Evolutionary conservation across 805 yeast genomes (phyloP), one percentile per base, ranked within the genome.

Genomic region (Monosporozyma solicola): DNA sequence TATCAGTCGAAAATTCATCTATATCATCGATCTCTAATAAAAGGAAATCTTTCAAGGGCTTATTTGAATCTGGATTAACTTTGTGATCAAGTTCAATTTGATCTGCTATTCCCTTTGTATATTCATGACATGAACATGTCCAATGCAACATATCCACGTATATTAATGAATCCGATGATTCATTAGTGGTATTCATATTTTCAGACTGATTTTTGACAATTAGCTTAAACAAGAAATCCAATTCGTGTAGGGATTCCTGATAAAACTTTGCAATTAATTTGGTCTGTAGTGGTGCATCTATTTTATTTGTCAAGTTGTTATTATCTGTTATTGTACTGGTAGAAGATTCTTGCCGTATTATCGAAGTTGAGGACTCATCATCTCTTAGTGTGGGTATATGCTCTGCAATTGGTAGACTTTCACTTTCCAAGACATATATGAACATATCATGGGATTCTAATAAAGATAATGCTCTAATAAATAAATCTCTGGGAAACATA

Each of bases 91-190:
- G 11, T 13, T 48, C 46, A 4, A 56, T 45, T 50, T 56, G 57
- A 5, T 54, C 53, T 27, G 53, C 55, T 31, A 63, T 63, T 22
- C 54, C 56, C 22, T 59, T 55, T 16, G 59, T 54, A 54, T 53
- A 68, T 47, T 68, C 72, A 10, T 57, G 57, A 48, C 73, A 69
- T 1, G 72, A 64, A 52, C 73, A 69, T 24, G 59, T 59, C 70
- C 72, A 67, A 37, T 60, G 56, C 6, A 55, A 53, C 9, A 68
- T 47, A 53, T 68, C 71, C 3, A 66, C 68, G 47, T 58, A 63
- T 2, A 64, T 59, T 10, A 68, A 65, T 11, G 61, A 52, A n/a
- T 31, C 20, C 22, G 46, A 24, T 22, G 31, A 9, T 11, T 29
- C 16, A 24, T 24, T 24, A 43, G 15, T 7, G n/a, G 39, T 24